Conservation (phyloP, 2,329 filamentous ascomycete genomes). For the Nothomitra cinnamomea region DNA sequence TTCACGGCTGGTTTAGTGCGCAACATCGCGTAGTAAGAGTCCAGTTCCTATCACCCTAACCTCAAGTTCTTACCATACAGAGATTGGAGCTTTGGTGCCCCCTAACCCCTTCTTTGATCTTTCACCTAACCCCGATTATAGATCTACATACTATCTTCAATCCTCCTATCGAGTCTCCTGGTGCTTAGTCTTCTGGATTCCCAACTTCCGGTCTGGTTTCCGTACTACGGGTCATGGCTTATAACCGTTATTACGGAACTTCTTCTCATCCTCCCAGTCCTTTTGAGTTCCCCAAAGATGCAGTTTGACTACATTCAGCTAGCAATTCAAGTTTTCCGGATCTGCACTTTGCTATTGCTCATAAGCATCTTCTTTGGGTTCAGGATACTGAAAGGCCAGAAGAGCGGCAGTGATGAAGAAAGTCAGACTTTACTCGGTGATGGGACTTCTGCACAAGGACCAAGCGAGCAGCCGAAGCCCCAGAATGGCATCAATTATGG, state of each 20-base stretch:
- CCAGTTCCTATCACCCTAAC: not conserved
- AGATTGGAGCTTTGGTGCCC: not conserved
- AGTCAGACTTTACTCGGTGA: constrained; percentile 30
- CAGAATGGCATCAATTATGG: constrained; percentile 24
- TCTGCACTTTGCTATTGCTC: constrained; percentile 19
- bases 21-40: constrained; percentile 18
- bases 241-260: constrained; percentile 41
- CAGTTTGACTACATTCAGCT: constrained; percentile 1
- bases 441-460: constrained; percentile 26
- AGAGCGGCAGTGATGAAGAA: constrained; percentile 34
- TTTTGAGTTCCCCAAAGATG: not conserved
- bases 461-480: constrained; percentile 16
- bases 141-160: constrained; percentile 42
- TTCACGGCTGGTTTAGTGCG: constrained; percentile 12
- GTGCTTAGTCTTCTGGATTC: constrained; percentile 36
- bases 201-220: constrained; percentile 39
- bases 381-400: constrained; percentile 14
- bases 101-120: not conserved
- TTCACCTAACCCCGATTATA: constrained; percentile 10
- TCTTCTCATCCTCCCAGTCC: constrained; percentile 22
- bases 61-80: not conserved
- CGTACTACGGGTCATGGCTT: constrained; percentile 45
- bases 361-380: constrained; percentile 18
- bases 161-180: constrained; percentile 46
- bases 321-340: constrained; percentile 12